phyloP scores from a whole-genome alignment of 352 stramenopile genomes.

The Pythium plurisporium region DNA sequence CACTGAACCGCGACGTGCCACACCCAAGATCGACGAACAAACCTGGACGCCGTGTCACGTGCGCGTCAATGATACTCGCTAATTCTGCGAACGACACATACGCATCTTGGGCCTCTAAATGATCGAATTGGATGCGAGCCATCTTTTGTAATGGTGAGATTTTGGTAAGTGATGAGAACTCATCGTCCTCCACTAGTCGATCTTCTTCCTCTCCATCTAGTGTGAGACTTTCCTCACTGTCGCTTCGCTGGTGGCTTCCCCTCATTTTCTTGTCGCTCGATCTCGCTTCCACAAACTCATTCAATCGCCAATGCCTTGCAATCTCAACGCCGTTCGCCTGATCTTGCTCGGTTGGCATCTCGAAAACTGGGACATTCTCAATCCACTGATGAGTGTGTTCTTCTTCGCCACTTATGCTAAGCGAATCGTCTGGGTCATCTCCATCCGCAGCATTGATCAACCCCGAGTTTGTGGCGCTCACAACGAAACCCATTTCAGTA shows the following conservation, averaged over 20 bases:
- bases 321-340: not conserved
- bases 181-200: not conserved
- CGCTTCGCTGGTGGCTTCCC: not conserved
- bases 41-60: not conserved
- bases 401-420: not conserved
- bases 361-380: constrained; percentile 1
- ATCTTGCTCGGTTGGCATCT: not conserved
- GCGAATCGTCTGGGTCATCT: not conserved
- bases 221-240: not conserved
- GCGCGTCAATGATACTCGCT: constrained; percentile 19
- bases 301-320: not conserved
- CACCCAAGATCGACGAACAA: constrained; percentile 29
- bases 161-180: not conserved
- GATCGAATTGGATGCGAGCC: not conserved
- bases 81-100: constrained; percentile 28
- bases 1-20: constrained; percentile 27
- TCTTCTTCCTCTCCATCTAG: not conserved
- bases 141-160: not conserved
- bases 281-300: not conserved
- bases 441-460: not conserved
- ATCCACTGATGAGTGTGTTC: not conserved
- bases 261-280: not conserved
- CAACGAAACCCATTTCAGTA: not conserved
- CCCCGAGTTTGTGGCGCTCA: not conserved
- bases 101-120: not conserved